Base-by-base conservation (phyloP, 345 rosid genomes). In the Rhizophora apiculata region DNA sequence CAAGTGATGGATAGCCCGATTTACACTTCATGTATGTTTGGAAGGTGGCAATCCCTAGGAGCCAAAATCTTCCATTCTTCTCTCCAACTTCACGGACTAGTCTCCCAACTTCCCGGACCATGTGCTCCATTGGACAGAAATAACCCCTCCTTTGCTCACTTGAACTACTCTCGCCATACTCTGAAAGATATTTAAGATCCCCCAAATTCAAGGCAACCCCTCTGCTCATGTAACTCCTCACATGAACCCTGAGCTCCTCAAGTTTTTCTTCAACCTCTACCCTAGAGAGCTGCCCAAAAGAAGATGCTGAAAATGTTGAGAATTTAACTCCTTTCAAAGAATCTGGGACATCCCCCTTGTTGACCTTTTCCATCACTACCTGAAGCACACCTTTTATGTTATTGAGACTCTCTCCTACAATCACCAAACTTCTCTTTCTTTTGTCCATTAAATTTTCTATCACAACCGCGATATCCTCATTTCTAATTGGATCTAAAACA, bases 21-120 rank as follows among this genome's bases (percentile, higher is more conserved):
- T 88, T 91, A 67, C 89, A 88, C 76, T 84, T 89, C 85, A 85
- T 74, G 84, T 86, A 94, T 64, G 85, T 89, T 61, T 88, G 88
- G 65, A 87, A 87, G 74, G 92, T 89, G 26, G 98, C 91, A 65
- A 85, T 82, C 36, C 93, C 96, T 81, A 91, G 65, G n/a, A 94
- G 70, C 92, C 92, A 87, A 80, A 91, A 74, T 76, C 84, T 84
- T 21, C 82, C 85, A 77, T 75, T 48, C n/a, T 19, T 79, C 13
- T 77, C 91, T 65, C 83, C 85, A 63, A 77, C 61, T 58, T 80
- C 85, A 60, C 76, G 73, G 65, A 77, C 80, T 74, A 91, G 75
- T 76, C 87, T 87, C 65, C 88, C 92, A 67, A 94, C 55, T 80
- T 88, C 96, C 86, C 78, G 76, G 46, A 91, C 80, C 86, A 86